Base-by-base conservation (phyloP, 2,329 filamentous ascomycete genomes). In the Ascochyta viciae-villosae region DNA sequence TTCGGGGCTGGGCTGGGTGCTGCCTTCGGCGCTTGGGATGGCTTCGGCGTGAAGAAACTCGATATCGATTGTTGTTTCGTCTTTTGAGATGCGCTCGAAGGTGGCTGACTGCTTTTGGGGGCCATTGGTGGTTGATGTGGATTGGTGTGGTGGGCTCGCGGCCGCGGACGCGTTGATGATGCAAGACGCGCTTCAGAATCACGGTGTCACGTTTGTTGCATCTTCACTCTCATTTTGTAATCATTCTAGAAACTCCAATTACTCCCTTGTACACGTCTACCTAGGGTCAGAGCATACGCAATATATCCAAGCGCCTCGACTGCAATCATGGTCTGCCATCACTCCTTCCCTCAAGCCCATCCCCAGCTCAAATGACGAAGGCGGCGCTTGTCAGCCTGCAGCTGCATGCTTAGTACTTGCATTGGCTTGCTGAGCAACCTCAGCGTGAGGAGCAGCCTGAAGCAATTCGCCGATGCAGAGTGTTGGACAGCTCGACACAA, bases 11-110 rank as follows among this genome's bases (percentile, higher is more conserved):
- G 60, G 15, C 64, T 67, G 9, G 61, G 38, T 15, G 56, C 41
- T 40, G 61, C 58, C 61, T 66, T 72, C 58, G 71, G 74, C 63
- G 74, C 65, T 69, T 72, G 71, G 56, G 74, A 64, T 4, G 73
- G 58, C 57, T 77, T 78, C 2, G 72, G 71, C 0, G 87, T 85
- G 73, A 96, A 96, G 77, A 96, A 96, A 71, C 87, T 93, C 3
- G 91, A 95, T 58, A 97, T 88, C 0, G 91, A 91, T 63, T 89
- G 85, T 71, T 97, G 91, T 67, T 89, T 90, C 76, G 89, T 90
- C 50, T 66, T 71, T 39, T 80, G 76, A 9, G 75, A 74, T 9
- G 72, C 71, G 35, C 61, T 63, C 27, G 62, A 60, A 41, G 65
- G 58, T 24, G 71, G 65, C 27, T 74, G 68, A 49, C 66, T 74